Base-by-base conservation (phyloP, 169 alveolate genomes). In the Plasmodium cynomolgi region DNA sequence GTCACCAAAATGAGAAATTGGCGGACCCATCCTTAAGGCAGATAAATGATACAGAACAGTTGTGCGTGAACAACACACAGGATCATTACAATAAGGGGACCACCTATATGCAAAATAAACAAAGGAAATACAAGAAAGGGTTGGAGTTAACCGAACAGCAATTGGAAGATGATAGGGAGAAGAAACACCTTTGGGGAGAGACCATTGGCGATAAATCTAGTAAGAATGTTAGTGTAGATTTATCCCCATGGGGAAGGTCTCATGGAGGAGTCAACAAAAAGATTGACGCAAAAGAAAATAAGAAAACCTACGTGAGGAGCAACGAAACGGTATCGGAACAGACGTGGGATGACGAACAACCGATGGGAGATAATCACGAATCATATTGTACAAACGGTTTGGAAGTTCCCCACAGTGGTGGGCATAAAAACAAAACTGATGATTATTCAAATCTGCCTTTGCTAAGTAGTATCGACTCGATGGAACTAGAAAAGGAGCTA, bases 401-500 rank as follows among this genome's bases (percentile, higher is more conserved):
- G 20, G 75, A 81, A 9, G 62, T 47, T 20, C 26, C 77, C 37
- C 11, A 41, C 37, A 79, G 68, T 33, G 34, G 9, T 11, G 26
- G 13, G 29, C n/a, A 34, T 86, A 33, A 85, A 39, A 54, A 77
- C 31, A 26, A 58, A 86, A 75, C 8, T n/a, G 20, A n/a, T 56
- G 77, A 54, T 34, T 77, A 7, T 26, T 34, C 47, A n/a, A 86
- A 54, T 75, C 20, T n/a, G 31, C n/a, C 29, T 20, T 33, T 13
- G 3, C 26, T 75, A n/a, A 75, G 50, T 17, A 50, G 44, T n/a
- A 41, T 26, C n/a, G 41, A 31, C 71, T 81, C 44, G 54, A 41
- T 44, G 54, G 44, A 56, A 62, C 73, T 90, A 41, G 94, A 90
- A 62, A 81, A 81, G 23, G 94, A 80, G 44, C 31, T 90, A 20